Evolutionary conservation across 2,329 filamentous ascomycete genomes (phyloP).

Genomic region (Ascochyta koolunga): DNA sequence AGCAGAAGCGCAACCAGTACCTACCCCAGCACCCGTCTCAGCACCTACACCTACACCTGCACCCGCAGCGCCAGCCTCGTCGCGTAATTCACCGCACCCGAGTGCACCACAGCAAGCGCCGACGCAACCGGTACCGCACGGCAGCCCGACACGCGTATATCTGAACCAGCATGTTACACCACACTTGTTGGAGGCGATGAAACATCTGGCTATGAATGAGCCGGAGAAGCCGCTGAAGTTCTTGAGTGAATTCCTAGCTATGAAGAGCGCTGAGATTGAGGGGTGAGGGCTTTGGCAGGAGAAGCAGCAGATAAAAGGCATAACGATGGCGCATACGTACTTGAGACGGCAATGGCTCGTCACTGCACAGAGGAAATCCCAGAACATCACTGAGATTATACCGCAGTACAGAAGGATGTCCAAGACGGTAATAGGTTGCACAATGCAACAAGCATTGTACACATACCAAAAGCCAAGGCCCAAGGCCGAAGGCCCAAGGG

Average conservation of each 20-base stretch:
- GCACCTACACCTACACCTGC: constrained; percentile 20
- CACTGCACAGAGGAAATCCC: not conserved
- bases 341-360: constrained; percentile 13
- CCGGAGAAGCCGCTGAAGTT: constrained; percentile 59
- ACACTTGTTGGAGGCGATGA: constrained; percentile 59
- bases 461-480: constrained; percentile 4
- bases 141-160: constrained; percentile 56
- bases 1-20: constrained; percentile 7
- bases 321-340: not conserved
- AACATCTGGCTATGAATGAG: constrained; percentile 56
- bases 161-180: constrained; percentile 58
- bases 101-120: constrained; percentile 35
- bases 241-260: constrained; percentile 55
- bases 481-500: not conserved
- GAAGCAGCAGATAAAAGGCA: not conserved
- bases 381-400: not conserved
- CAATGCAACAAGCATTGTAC: not conserved
- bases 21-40: constrained; percentile 12
- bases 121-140: constrained; percentile 52
- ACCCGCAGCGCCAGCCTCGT: constrained; percentile 26
- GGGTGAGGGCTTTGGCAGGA: constrained; percentile 25
- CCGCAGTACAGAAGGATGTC: not conserved
- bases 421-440: not conserved
- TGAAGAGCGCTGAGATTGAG: constrained; percentile 57
- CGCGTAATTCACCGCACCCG: constrained; percentile 46